A percentile compares a stretch with the other conserved stretches of the same genome.
These are phyloP conservation scores for Aureobasidium melanogenum DNA, from an alignment of 2,329 filamentous ascomycete species.

Conservation along the genomic window DNA sequence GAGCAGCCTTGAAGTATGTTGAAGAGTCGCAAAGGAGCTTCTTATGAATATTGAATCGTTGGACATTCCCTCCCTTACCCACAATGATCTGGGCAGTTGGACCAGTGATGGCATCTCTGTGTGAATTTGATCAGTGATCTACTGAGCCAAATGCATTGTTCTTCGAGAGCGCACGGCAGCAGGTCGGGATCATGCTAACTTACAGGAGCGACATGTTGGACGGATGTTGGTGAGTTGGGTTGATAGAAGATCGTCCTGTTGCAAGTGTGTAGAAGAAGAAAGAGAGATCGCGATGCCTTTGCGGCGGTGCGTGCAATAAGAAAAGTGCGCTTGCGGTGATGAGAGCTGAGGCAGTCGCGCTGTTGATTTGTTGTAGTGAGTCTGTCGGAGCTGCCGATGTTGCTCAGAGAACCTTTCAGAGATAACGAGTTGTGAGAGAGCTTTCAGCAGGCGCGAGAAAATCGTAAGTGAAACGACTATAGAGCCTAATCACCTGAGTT, in stretches of 20 bases:
- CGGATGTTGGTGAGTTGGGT: neutral
- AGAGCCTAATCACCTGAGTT: neutral
- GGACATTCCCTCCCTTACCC: neutral
- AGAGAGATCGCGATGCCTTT: no score
- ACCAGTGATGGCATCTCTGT: neutral
- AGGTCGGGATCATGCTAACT: neutral
- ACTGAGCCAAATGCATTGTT: no score
- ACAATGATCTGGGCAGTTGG: neutral
- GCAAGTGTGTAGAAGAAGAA: no score
- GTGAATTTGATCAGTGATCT: neutral
- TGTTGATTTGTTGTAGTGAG: neutral
- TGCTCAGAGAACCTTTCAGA: no score
- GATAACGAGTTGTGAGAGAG: neutral
- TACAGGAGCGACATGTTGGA: neutral
- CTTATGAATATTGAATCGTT: neutral
- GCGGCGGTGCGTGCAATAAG: neutral
- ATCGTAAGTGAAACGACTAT: no score
- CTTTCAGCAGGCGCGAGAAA: neutral
- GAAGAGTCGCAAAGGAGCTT: neutral
- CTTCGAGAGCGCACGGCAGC: no score
- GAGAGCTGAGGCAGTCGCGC: neutral
- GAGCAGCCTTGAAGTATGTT: neutral
- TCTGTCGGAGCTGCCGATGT: no score
- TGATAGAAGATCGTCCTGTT: neutral
- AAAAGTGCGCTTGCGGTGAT: neutral